phyloP scores from a whole-genome alignment of 495 filamentous ascomycete genomes.

The Hyaloscypha finlandica region DNA sequence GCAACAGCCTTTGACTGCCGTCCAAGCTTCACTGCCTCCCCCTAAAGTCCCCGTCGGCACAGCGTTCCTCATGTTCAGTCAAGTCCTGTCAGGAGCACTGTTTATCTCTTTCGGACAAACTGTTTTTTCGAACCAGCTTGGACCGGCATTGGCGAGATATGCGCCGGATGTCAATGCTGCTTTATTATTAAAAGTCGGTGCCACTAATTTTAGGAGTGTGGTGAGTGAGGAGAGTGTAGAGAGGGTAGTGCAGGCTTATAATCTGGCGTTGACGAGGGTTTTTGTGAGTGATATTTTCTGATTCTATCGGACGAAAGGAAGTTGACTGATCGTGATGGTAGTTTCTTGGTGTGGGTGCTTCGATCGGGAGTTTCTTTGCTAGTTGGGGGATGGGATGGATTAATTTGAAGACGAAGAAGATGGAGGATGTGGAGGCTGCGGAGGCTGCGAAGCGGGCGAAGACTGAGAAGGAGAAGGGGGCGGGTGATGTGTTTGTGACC shows the following conservation, averaged over 20 bases:
- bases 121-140: slow-evolving; percentile 7
- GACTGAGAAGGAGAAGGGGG: no score
- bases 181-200: slow-evolving; percentile 13
- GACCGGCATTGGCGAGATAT: background rate
- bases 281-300: slow-evolving; percentile 7
- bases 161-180: slow-evolving; percentile 21
- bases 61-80: slow-evolving; percentile 60
- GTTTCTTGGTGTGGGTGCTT: no score
- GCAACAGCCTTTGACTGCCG: slow-evolving; percentile 64
- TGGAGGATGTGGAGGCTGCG: no score
- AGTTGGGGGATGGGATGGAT: no score
- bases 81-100: slow-evolving; percentile 61
- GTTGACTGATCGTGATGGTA: no score
- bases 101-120: slow-evolving; percentile 45
- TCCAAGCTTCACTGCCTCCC: slow-evolving; percentile 50
- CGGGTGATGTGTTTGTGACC: no score
- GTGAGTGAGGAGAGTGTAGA: background rate
- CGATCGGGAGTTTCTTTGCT: no score
- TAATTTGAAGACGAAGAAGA: no score
- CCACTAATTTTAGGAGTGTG: slow-evolving; percentile 14
- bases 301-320: no score
- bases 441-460: no score
- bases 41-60: slow-evolving; percentile 59
- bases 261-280: slow-evolving; percentile 14
- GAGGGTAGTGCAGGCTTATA: slow-evolving; percentile 23